Evolutionary conservation across 2,329 filamentous ascomycete genomes (phyloP), one percentile per base, ranked within the genome.

Genomic region (Tolypocladium ophioglossoides): DNA sequence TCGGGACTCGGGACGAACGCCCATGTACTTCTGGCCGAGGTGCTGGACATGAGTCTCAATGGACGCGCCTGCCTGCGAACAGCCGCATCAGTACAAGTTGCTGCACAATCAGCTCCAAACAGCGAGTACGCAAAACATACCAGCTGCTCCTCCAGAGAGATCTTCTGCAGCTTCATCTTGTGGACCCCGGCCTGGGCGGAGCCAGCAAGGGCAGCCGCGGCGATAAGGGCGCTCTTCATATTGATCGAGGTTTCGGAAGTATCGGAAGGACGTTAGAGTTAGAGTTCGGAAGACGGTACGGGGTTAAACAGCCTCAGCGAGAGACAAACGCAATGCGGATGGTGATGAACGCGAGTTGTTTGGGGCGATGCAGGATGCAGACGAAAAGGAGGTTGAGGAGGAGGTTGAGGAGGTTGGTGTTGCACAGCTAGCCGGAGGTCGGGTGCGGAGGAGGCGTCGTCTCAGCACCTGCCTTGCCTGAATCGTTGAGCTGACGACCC

Each of bases 161-260:
- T 78, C 86, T 99, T 99, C 82, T 96, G 88, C 68, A 99, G 86
- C 82, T 95, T 94, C 82, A 96, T 86, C 81, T 90, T 95, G 84
- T 97, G 90, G 62, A 96, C 80, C 66, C 85, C 90, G 64, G 90
- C 92, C 69, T 88, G 82, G 70, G 87, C 87, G 70, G 86, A 84
- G 78, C 88, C 87, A 68, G 91, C 80, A 79, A 95, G 83, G 77
- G 85, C 80, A 67, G 85, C 84, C 75, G 89, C 86, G 71, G 90
- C 78, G 69, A 96, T 73, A 67, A 91, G 77, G 74, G 85, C 78
- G 73, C 84, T 84, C 86, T 95, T 96, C 92, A 96, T 97, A 72
- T 63, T 78, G 74, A 72, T 70, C 70, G 59, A 61, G 55, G 54
- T 40, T 49, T 62, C 54, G 41, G 51, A 55, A 46, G 41, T 53